These are phyloP conservation scores for Trichoderma cornu-damae DNA, from an alignment of 2,329 filamentous ascomycete genomes.

Conservation along the genomic window DNA sequence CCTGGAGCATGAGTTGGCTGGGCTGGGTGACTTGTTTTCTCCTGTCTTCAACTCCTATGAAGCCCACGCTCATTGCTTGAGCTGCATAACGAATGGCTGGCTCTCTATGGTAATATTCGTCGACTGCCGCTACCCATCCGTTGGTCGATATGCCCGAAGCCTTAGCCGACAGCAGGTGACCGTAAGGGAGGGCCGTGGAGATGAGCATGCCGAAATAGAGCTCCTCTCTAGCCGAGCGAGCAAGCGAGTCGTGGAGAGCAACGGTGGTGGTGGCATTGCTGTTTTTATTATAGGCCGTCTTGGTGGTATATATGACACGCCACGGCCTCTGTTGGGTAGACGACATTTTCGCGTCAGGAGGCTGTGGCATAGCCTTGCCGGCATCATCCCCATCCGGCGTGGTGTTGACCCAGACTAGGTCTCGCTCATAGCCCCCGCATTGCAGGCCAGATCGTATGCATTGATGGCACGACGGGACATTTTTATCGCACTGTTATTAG, in stretches of 20 bases:
- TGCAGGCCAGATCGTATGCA: slow-evolving; percentile 12
- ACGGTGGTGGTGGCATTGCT: background rate
- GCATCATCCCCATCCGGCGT: slow-evolving; percentile 8
- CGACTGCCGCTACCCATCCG: slow-evolving; percentile 23
- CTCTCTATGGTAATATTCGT: slow-evolving; percentile 23
- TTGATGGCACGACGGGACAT: slow-evolving; percentile 10
- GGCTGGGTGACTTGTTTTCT: slow-evolving; percentile 22
- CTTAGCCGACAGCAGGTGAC: slow-evolving; percentile 13
- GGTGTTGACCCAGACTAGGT: slow-evolving; percentile 19
- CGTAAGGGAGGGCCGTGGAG: slow-evolving; percentile 17
- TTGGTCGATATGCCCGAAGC: slow-evolving; percentile 19
- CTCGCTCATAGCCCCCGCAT: slow-evolving; percentile 16
- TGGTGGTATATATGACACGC: slow-evolving; percentile 13
- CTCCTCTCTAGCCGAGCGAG: slow-evolving; percentile 21
- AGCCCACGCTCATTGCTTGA: slow-evolving; percentile 23
- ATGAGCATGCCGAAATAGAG: slow-evolving; percentile 21
- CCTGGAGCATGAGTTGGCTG: slow-evolving; percentile 22
- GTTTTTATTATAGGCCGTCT: background rate
- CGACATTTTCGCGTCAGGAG: background rate
- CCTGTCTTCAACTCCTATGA: slow-evolving; percentile 20
- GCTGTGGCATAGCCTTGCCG: background rate
- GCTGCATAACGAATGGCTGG: slow-evolving; percentile 20
- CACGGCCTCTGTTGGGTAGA: slow-evolving; percentile 4
- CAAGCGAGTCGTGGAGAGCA: slow-evolving; percentile 16
- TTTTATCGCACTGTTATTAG: slow-evolving; percentile 13